Conservation (phyloP, 345 rosid genomes). For the Acer campestre region DNA sequence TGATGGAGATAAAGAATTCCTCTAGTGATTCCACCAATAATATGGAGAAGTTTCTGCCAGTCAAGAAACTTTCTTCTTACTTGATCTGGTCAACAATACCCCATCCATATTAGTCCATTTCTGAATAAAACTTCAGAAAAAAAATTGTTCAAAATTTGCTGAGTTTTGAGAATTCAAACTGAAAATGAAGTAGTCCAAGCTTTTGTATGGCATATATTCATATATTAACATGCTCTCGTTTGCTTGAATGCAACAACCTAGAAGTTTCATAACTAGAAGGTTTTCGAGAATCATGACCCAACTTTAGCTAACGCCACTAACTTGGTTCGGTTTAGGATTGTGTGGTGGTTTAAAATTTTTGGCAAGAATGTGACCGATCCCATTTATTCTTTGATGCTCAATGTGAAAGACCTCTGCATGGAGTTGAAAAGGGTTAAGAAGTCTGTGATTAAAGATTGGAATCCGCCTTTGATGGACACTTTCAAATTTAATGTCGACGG, state of each 20-base stretch:
- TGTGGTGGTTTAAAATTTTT: no score
- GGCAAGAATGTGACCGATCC: no score
- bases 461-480: no score
- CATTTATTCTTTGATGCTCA: no score
- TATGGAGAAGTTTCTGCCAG: constrained; percentile 29
- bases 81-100: constrained; percentile 29
- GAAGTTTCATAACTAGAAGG: constrained; percentile 30
- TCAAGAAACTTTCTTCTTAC: constrained; percentile 18
- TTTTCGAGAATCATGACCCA: constrained; percentile 27
- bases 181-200: constrained; percentile 21
- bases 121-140: constrained; percentile 5
- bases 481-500: no score
- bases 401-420: no score
- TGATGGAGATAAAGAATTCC: constrained; percentile 48
- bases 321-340: no score
- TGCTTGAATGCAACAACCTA: constrained; percentile 31
- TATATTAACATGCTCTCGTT: constrained; percentile 31
- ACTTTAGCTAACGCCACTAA: constrained; percentile 20
- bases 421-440: no score
- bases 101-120: constrained; percentile 25
- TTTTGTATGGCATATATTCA: constrained; percentile 29
- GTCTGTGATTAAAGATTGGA: no score
- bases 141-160: not conserved
- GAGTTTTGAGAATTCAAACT: constrained; percentile 10
- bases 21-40: constrained; percentile 41